phyloP scores from a whole-genome alignment of 345 rosid genomes.

The Kandelia obovata region DNA sequence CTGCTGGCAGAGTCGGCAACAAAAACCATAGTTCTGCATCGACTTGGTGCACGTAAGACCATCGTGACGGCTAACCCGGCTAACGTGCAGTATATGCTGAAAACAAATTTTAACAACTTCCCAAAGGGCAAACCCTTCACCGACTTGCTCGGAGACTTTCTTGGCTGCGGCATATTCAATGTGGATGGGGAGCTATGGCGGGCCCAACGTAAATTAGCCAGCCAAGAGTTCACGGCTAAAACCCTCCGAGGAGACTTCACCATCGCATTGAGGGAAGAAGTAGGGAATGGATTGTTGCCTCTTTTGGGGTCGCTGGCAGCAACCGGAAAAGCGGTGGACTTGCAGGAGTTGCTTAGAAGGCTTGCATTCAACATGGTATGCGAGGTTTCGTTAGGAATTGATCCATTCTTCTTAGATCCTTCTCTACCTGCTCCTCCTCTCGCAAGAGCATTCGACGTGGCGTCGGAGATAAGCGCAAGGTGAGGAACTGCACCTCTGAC shows the following conservation, averaged over 20 bases:
- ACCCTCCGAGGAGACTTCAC: slow-evolving; percentile 20
- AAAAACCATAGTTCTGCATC: slow-evolving; percentile 52
- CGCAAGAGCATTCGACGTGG: slow-evolving; percentile 21
- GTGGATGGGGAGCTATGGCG: slow-evolving; percentile 33
- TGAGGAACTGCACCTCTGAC: slow-evolving; percentile 25
- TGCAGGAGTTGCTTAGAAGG: slow-evolving; percentile 26
- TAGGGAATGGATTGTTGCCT: slow-evolving; percentile 18
- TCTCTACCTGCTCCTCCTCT: slow-evolving; percentile 17
- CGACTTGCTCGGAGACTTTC: slow-evolving; percentile 68
- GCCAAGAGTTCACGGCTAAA: slow-evolving; percentile 29
- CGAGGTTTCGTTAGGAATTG: slow-evolving; percentile 22
- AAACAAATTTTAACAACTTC: slow-evolving; percentile 74
- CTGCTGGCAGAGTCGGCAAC: slow-evolving; percentile 51
- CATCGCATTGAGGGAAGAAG: slow-evolving; percentile 22
- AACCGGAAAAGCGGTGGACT: slow-evolving; percentile 14
- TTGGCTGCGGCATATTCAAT: slow-evolving; percentile 34
- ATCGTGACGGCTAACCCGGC: slow-evolving; percentile 68
- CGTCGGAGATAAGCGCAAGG: slow-evolving; percentile 23
- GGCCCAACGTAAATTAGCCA: slow-evolving; percentile 24
- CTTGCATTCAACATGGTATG: slow-evolving; percentile 24
- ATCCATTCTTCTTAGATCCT: slow-evolving; percentile 22
- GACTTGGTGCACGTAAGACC: slow-evolving; percentile 60
- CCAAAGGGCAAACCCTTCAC: slow-evolving; percentile 91
- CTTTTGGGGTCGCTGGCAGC: slow-evolving; percentile 23
- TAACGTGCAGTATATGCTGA: slow-evolving; percentile 76